A percentile compares a stretch with the other conserved stretches of the same genome.
Conservation (phyloP, 106 monocot species). For the Xerophyta viscosa region DNA sequence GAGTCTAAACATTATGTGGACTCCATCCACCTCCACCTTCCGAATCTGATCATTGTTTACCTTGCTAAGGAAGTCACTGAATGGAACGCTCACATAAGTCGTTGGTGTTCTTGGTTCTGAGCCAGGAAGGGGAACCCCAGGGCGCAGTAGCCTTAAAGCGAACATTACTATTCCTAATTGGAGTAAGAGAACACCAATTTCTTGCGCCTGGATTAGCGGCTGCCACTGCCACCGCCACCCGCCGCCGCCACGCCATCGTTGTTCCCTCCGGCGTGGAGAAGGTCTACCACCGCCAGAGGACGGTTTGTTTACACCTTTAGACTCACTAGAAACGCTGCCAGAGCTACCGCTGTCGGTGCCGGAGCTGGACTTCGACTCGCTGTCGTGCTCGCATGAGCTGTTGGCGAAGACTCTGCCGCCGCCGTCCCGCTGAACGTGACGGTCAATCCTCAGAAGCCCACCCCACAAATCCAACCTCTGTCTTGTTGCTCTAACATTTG, state of each 20-base stretch:
- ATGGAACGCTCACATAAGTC: conserved; percentile 68
- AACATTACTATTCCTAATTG: conserved; percentile 87
- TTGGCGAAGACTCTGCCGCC: conserved; percentile 19
- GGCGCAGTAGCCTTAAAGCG: conserved; percentile 73
- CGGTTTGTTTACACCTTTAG: too few relatives aligned
- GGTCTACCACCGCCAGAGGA: too few relatives aligned
- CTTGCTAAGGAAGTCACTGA: conserved; percentile 90
- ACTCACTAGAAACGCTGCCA: too few relatives aligned
- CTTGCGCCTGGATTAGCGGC: conserved; percentile 74
- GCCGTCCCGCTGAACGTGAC: conserved; percentile 7
- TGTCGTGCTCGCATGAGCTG: conserved; percentile 41
- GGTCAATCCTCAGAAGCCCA: conserved; percentile 3
- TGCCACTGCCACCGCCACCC: conserved; percentile 91
- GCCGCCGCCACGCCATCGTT: conserved; percentile 35
- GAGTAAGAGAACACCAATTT: conserved; percentile 63
- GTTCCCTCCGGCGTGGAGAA: conserved; percentile 35
- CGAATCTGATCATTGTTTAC: conserved; percentile 73
- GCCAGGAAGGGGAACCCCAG: conserved; percentile 65
- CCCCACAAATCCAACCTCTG: conserved; percentile 22
- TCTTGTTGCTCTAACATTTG: neutral
- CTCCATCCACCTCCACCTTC: conserved; percentile 97
- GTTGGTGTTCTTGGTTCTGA: conserved; percentile 54
- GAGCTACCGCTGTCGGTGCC: conserved; percentile 4
- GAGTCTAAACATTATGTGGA: conserved; percentile 78
- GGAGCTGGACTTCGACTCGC: conserved; percentile 11